A percentile compares a stretch with the other conserved stretches of the same genome.
Evolutionary conservation across 179 eudicot genomes (phyloP).

Genomic region (Camellia oleifera): DNA sequence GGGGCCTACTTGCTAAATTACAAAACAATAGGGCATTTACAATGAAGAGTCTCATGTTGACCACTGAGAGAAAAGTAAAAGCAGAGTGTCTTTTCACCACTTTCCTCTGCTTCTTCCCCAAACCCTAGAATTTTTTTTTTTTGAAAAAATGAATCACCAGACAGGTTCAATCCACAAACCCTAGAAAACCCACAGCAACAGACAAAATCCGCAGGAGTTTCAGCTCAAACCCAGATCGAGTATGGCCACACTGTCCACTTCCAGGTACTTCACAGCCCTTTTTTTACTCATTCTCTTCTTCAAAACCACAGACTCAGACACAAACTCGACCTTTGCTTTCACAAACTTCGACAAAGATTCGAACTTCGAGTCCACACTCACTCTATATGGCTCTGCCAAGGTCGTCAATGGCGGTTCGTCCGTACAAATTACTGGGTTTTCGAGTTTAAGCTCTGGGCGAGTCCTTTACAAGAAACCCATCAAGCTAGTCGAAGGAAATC

Average conservation of each 20-base stretch:
- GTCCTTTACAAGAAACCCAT: slow-evolving; percentile 60
- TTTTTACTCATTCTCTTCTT: slow-evolving; percentile 30
- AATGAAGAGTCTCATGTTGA: slow-evolving; percentile 23
- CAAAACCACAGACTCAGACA: slow-evolving; percentile 25
- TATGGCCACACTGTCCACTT: slow-evolving; percentile 35
- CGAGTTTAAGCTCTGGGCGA: slow-evolving; percentile 50
- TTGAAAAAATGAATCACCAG: slow-evolving; percentile 11
- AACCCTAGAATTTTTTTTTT: slow-evolving; percentile 16
- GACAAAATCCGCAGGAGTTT: slow-evolving; percentile 8
- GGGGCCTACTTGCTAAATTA: neutral
- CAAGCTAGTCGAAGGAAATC: slow-evolving; percentile 37
- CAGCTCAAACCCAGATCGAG: slow-evolving; percentile 26
- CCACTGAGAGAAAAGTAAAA: slow-evolving; percentile 28
- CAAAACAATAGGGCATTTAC: slow-evolving; percentile 10
- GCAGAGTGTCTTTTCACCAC: slow-evolving; percentile 8
- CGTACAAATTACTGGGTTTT: slow-evolving; percentile 47
- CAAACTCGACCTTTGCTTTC: slow-evolving; percentile 46
- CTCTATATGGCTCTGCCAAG: slow-evolving; percentile 61
- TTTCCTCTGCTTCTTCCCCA: slow-evolving; percentile 14
- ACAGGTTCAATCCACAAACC: slow-evolving; percentile 21
- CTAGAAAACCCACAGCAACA: slow-evolving; percentile 18
- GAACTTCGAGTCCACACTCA: slow-evolving; percentile 43
- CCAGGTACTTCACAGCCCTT: slow-evolving; percentile 32
- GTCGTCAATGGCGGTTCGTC: slow-evolving; percentile 38
- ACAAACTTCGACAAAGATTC: slow-evolving; percentile 42